Conservation (phyloP, 129 eudicot species). For the Escallonia herrerae region DNA sequence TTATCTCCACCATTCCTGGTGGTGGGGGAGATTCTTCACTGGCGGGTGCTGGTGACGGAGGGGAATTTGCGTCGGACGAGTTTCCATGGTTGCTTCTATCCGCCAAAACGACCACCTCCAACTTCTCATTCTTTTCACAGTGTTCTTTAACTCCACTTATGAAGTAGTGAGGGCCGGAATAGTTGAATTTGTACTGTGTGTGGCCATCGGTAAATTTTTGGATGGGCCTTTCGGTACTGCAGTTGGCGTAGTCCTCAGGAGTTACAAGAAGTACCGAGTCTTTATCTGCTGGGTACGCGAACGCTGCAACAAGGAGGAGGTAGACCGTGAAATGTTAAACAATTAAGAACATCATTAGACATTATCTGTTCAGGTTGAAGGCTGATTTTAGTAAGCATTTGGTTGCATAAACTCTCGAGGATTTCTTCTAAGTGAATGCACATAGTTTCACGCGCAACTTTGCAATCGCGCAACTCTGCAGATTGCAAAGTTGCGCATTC, state of each 20-base stretch:
- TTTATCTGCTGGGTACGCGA: constrained; percentile 41
- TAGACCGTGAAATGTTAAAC: not conserved
- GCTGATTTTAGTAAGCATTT: too few species aligned
- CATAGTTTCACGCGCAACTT: too few species aligned
- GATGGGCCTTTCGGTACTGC: constrained; percentile 32
- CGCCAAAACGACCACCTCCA: constrained; percentile 35
- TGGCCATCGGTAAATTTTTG: constrained; percentile 31
- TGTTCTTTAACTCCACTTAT: constrained; percentile 42
- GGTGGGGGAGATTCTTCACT: constrained; percentile 38
- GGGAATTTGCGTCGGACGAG: constrained; percentile 19
- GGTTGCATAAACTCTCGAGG: too few species aligned
- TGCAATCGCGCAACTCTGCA: too few species aligned
- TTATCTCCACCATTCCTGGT: too few species aligned
- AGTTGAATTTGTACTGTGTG: constrained; percentile 25
- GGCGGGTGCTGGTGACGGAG: constrained; percentile 42
- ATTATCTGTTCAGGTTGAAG: too few species aligned
- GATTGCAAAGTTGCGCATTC: too few species aligned
- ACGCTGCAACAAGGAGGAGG: constrained; percentile 34
- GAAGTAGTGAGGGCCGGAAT: constrained; percentile 51
- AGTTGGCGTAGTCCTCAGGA: constrained; percentile 46
- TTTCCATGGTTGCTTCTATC: constrained; percentile 34
- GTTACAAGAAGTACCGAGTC: constrained; percentile 75
- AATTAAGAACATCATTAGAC: too few species aligned
- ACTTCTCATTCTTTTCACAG: constrained; percentile 42
- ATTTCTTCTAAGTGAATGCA: too few species aligned